These are phyloP conservation scores for Tetrapisispora fleetii DNA, from an alignment of 805 yeast genomes.

Conservation along the genomic window DNA sequence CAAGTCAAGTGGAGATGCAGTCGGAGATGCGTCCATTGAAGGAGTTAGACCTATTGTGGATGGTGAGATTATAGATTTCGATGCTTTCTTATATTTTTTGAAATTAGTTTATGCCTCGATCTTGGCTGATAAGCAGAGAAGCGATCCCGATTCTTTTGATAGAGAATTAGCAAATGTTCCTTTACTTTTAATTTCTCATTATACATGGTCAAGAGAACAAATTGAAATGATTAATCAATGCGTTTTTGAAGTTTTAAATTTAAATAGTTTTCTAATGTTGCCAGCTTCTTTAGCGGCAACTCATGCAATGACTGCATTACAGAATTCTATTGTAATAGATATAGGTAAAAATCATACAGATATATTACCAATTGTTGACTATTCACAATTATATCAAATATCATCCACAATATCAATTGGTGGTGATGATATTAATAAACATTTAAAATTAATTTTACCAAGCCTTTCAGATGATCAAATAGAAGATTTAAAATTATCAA, in stretches of 20 bases:
- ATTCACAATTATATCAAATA: constrained; percentile 50
- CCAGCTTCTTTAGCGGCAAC: constrained; percentile 61
- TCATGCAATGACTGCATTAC: constrained; percentile 60
- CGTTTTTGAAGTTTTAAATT: constrained; percentile 60
- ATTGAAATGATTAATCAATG: constrained; percentile 65
- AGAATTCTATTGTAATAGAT: constrained; percentile 68
- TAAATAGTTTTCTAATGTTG: constrained; percentile 61
- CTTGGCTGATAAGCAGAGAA: constrained; percentile 16
- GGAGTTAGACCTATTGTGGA: constrained; percentile 53
- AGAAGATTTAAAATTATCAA: constrained; percentile 63
- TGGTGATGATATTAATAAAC: constrained; percentile 51
- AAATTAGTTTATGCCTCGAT: constrained; percentile 41
- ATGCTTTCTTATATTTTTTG: constrained; percentile 57
- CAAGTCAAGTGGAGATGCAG: constrained; percentile 12
- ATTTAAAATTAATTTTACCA: constrained; percentile 47
- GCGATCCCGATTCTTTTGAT: constrained; percentile 22
- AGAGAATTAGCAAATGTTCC: constrained; percentile 44
- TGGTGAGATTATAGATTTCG: constrained; percentile 56
- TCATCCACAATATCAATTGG: constrained; percentile 45
- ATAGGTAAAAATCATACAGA: constrained; percentile 71
- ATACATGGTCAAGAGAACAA: constrained; percentile 58
- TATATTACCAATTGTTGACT: constrained; percentile 70
- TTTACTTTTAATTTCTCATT: constrained; percentile 53
- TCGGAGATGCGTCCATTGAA: constrained; percentile 2
- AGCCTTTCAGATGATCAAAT: constrained; percentile 46